Base-by-base conservation (phyloP, 495 filamentous ascomycete genomes). In the Xanthoparmelia taractica region DNA sequence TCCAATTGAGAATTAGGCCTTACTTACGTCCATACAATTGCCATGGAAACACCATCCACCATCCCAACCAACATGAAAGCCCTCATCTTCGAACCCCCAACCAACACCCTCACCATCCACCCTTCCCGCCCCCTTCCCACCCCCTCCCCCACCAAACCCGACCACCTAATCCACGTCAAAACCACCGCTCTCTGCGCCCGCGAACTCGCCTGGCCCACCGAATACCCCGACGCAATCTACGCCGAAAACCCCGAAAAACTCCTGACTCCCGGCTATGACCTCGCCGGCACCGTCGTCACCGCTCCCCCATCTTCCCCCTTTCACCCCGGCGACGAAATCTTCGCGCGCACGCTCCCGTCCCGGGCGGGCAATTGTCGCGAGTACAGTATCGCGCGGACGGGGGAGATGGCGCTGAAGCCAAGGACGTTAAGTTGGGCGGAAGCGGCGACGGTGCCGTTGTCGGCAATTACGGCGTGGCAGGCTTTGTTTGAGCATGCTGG, bases 91-190 rank as follows among this genome's bases (percentile, higher is more conserved):
- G 67, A 40, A n/a, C 60, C 65, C 12, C 61, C 66, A 6, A 72
- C 75, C 37, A 23, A 54, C 18, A 61, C 59, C 52, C 55, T 64
- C 27, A 10, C 5, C 71, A 10, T 71, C 74, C 33, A 65, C 34
- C 4, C 71, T 71, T 6, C 23, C 66, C 36, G 68, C 60, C 67
- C 75, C 67, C 67, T 73, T 63, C 71, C 77, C n/a, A 75, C 71
- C 0, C 77, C 78, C 3, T 71, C 71, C 41, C 63, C 68, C 10
- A 66, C 71, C 10, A 50, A 43, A 20, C 31, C 62, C 48, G 79
- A 86, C 65, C 84, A 86, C 63, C 77, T 87, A 8, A 78, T 88
- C 69, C 81, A 82, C 60, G 79, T 86, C 18, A 74, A 78, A 50
- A 76, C 84, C 13, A 78, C 80, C 25, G 78, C 83, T 25, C 80